A percentile compares a stretch with the other conserved stretches of the same genome.
Conservation (phyloP, 176 grass and related monocot genomes). For the Alopecurus myosuroides region DNA sequence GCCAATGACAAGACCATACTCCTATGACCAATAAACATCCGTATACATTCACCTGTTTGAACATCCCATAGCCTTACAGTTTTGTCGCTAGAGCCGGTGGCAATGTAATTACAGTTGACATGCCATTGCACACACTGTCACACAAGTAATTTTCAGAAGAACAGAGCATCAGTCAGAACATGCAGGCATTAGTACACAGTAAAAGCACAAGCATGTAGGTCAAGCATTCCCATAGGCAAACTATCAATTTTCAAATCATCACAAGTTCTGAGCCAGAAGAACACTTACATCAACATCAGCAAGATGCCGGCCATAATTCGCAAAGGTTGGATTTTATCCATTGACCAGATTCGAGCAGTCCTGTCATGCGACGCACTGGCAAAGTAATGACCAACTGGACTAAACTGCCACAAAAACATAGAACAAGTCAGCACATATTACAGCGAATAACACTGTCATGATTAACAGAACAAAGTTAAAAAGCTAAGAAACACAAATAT, state of each 20-base stretch:
- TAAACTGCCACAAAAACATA: constrained; percentile 63
- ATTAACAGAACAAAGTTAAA: neutral
- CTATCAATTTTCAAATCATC: neutral
- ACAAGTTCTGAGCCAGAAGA: neutral
- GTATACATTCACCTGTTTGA: constrained; percentile 76
- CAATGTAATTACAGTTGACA: constrained; percentile 97
- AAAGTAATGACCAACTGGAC: constrained; percentile 95
- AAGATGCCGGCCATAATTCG: constrained; percentile 93
- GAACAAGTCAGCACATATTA: constrained; percentile 20
- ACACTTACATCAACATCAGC: constrained; percentile 97
- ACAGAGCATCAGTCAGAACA: constrained; percentile 12
- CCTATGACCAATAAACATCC: constrained; percentile 95
- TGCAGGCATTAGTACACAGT: neutral
- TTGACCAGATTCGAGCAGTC: constrained; percentile 97
- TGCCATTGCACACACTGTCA: constrained; percentile 98
- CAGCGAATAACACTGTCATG: neutral
- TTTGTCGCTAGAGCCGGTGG: constrained; percentile 88
- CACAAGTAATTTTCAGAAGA: constrained; percentile 14
- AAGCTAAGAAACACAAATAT: neutral
- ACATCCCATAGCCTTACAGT: constrained; percentile 94
- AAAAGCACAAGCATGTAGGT: constrained; percentile 15
- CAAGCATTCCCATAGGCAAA: neutral
- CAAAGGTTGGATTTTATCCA: constrained; percentile 96
- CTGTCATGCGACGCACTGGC: constrained; percentile 96
- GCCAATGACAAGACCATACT: constrained; percentile 90